phyloP scores from a whole-genome alignment of 192 early-diverging fungal species.

The Piromyces finnis region DNA sequence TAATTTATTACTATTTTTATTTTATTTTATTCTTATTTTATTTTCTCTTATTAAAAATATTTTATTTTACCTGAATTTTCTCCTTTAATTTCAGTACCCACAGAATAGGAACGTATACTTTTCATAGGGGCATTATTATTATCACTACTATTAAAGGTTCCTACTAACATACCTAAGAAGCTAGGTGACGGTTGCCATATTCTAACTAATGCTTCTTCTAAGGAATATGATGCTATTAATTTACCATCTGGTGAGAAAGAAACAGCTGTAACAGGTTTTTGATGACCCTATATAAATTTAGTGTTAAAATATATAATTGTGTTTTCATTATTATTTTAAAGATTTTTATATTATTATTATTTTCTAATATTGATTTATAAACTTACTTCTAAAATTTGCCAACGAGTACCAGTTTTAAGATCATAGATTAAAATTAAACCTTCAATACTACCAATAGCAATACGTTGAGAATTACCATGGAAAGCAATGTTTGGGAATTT shows the following conservation, averaged over 20 bases:
- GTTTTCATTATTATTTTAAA: too few species aligned
- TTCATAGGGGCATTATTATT: too few species aligned
- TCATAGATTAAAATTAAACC: conserved; percentile 64
- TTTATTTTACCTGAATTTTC: too few species aligned
- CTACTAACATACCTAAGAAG: conserved; percentile 50
- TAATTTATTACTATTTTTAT: too few species aligned
- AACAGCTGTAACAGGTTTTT: conserved; percentile 41
- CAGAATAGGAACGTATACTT: too few species aligned
- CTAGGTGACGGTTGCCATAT: conserved; percentile 57
- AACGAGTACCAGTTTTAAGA: conserved; percentile 59
- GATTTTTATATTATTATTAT: too few species aligned
- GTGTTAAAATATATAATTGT: too few species aligned
- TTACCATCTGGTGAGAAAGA: conserved; percentile 64
- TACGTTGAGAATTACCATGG: conserved; percentile 48
- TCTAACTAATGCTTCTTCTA: conserved; percentile 45
- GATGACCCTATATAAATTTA: conserved; percentile 46
- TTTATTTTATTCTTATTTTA: too few species aligned
- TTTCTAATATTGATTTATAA: too few species aligned
- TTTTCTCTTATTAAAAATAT: too few species aligned
- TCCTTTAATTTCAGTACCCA: too few species aligned
- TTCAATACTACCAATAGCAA: conserved; percentile 59
- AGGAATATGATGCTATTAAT: conserved; percentile 46
- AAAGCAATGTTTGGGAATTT: conserved; percentile 55
- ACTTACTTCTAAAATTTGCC: conserved; percentile 49
- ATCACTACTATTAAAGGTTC: not conserved